These are phyloP conservation scores for Camillea tinctor DNA, from an alignment of 2,329 filamentous ascomycete species.

Conservation along the genomic window DNA sequence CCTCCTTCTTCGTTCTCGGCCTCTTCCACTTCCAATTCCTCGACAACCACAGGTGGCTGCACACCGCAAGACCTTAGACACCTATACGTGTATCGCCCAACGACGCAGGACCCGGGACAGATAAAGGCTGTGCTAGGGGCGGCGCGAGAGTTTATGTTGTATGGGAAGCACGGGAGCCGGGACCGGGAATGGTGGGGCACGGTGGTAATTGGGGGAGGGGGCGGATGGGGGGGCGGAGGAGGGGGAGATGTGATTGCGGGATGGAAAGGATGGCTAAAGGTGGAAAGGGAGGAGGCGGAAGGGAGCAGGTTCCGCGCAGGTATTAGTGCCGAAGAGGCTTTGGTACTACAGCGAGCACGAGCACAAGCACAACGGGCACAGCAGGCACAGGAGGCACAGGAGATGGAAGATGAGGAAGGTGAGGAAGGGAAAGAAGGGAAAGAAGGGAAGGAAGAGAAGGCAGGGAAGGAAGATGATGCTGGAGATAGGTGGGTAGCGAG, in stretches of 20 bases:
- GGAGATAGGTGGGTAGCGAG: constrained; percentile 44
- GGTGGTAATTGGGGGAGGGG: constrained; percentile 51
- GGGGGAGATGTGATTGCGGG: constrained; percentile 38
- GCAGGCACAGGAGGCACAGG: too few relatives aligned
- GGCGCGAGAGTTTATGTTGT: constrained; percentile 50
- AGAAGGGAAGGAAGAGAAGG: too few relatives aligned
- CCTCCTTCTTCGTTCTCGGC: too few relatives aligned
- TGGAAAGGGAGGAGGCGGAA: constrained; percentile 43
- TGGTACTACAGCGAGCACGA: too few relatives aligned
- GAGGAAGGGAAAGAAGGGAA: too few relatives aligned
- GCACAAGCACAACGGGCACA: too few relatives aligned
- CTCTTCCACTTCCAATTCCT: constrained; percentile 14
- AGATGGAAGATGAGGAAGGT: too few relatives aligned
- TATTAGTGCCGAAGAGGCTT: constrained; percentile 45
- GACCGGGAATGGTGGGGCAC: constrained; percentile 58
- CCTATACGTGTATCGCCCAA: constrained; percentile 48
- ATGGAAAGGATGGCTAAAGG: constrained; percentile 52
- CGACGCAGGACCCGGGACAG: constrained; percentile 30
- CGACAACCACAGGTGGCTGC: not conserved
- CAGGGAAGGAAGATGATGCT: constrained; percentile 42
- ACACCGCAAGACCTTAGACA: constrained; percentile 43
- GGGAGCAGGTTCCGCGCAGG: constrained; percentile 36
- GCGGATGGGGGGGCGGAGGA: too few relatives aligned
- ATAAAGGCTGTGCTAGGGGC: constrained; percentile 38
- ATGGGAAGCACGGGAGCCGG: constrained; percentile 44